Conservation (phyloP, 257 asterid species). For the Lantana camara region DNA sequence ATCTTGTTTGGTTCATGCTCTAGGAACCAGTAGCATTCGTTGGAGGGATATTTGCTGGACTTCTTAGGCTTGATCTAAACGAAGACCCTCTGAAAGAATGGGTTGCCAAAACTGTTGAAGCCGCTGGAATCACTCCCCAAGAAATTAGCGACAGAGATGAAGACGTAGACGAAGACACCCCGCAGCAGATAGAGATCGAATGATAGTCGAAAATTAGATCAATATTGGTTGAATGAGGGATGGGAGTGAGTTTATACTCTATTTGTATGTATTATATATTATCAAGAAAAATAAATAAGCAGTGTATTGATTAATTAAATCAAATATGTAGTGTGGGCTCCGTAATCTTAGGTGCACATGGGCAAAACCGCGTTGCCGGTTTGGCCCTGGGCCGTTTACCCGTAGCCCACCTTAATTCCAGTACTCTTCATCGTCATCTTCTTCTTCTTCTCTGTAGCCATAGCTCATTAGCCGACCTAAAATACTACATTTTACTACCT, state of each 20-base stretch:
- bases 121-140: slow-evolving; percentile 61
- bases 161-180: slow-evolving; percentile 44
- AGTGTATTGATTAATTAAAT: slow-evolving; percentile 36
- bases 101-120: slow-evolving; percentile 73
- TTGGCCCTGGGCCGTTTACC: background rate
- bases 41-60: slow-evolving; percentile 91
- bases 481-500: no score
- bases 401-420: background rate
- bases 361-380: slow-evolving; percentile 18
- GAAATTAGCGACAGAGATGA: slow-evolving; percentile 34
- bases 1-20: background rate
- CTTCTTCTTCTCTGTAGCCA: no score
- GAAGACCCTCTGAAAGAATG: slow-evolving; percentile 91
- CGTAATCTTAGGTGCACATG: slow-evolving; percentile 21
- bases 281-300: slow-evolving; percentile 16
- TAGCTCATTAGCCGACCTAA: no score
- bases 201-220: slow-evolving; percentile 13
- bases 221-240: background rate
- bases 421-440: no score
- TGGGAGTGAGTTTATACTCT: background rate
- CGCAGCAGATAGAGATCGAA: slow-evolving; percentile 68
- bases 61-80: slow-evolving; percentile 76
- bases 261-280: background rate
- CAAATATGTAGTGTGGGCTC: slow-evolving; percentile 19
- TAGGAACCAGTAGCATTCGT: slow-evolving; percentile 90